Evolutionary conservation across 495 filamentous ascomycete genomes (phyloP).

Genomic region (Xylaria nigripes): DNA sequence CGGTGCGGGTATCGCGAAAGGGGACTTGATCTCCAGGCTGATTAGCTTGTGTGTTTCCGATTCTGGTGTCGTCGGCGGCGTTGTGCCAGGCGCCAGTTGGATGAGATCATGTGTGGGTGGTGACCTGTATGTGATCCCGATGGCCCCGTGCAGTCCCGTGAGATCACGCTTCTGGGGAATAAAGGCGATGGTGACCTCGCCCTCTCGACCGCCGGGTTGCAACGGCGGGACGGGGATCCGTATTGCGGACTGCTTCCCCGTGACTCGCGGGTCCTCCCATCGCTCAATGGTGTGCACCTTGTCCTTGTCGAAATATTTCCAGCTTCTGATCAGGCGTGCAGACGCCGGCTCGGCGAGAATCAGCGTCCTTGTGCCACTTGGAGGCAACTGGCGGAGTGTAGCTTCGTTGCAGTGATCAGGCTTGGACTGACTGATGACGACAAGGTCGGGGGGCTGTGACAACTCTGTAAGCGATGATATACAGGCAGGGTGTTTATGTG

Average conservation of each 20-base stretch:
- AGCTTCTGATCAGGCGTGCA: conserved; percentile 50
- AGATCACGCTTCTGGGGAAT: conserved; percentile 55
- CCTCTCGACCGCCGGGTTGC: conserved; percentile 37
- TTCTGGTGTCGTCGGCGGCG: conserved; percentile 27
- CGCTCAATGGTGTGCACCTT: conserved; percentile 45
- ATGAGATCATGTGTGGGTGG: conserved; percentile 27
- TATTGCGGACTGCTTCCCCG: conserved; percentile 30
- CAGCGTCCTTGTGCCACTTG: conserved; percentile 41
- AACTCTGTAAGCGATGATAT: conserved; percentile 54
- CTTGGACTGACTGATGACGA: conserved; percentile 63
- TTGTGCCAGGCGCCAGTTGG: conserved; percentile 14
- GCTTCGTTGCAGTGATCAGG: conserved; percentile 62
- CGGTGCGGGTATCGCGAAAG: conserved; percentile 31
- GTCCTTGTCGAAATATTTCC: conserved; percentile 55
- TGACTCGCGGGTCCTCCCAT: conserved; percentile 42
- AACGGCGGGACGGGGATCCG: conserved; percentile 39
- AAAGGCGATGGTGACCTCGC: conserved; percentile 58
- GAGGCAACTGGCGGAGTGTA: conserved; percentile 54
- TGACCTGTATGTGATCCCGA: conserved; percentile 63
- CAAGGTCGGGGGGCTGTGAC: conserved; percentile 48
- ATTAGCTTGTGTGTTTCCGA: conserved; percentile 15
- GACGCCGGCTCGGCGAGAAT: conserved; percentile 60
- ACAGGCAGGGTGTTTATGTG: conserved; percentile 45
- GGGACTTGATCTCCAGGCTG: conserved; percentile 30
- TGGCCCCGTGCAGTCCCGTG: conserved; percentile 53